phyloP scores from a whole-genome alignment of 1,139 yeast species.

The Pichia sp. region DNA sequence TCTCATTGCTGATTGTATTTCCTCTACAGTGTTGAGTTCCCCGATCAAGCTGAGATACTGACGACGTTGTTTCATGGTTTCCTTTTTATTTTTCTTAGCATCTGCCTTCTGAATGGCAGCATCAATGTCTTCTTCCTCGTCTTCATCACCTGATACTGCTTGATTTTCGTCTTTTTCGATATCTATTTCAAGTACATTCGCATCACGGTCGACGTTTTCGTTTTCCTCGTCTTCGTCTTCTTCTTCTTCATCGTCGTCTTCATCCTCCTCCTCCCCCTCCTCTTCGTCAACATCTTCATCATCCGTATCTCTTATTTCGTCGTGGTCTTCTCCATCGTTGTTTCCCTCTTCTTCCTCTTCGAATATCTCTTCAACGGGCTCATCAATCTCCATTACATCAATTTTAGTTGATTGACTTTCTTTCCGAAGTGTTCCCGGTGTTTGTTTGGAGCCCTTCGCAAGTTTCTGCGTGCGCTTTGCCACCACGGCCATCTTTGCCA shows the following conservation, averaged over 20 bases:
- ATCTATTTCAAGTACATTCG: not conserved
- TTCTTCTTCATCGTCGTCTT: not conserved
- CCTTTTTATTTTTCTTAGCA: slow-evolving; percentile 1
- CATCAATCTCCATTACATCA: no score
- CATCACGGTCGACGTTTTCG: not conserved
- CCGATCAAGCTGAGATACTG: slow-evolving; percentile 13
- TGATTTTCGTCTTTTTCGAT: slow-evolving; percentile 3
- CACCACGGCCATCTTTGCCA: no score
- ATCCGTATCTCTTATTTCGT: not conserved
- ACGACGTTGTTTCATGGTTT: slow-evolving; percentile 2
- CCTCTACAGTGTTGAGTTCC: slow-evolving; percentile 17
- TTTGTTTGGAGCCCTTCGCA: no score
- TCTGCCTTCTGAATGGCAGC: slow-evolving; percentile 3
- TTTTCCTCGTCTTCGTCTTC: slow-evolving; percentile 1
- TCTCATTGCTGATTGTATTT: slow-evolving; percentile 44
- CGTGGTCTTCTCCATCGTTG: slow-evolving; percentile 1
- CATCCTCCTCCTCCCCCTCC: not conserved
- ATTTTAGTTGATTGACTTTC: no score
- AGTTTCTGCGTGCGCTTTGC: no score
- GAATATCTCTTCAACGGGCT: not conserved
- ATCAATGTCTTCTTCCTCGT: slow-evolving; percentile 9
- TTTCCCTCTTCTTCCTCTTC: slow-evolving; percentile 1
- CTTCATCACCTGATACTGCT: slow-evolving; percentile 4
- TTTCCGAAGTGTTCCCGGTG: no score
- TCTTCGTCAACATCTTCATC: slow-evolving; percentile 3